phyloP scores from a whole-genome alignment of 202 grass and related monocot genomes.

The Carex sylvatica region DNA sequence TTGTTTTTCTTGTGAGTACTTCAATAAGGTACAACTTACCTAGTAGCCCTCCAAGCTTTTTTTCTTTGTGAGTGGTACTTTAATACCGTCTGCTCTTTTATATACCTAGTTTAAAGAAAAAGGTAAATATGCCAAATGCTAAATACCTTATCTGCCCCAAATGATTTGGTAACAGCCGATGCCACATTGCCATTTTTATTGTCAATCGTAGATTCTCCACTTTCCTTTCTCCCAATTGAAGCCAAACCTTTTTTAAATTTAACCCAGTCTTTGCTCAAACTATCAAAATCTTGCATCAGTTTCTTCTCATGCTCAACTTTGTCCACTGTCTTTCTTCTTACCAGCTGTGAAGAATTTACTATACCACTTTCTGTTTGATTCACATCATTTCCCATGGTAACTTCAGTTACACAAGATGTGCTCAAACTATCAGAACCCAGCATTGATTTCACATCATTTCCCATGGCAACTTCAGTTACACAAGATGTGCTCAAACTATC shows the following conservation, averaged over 20 bases:
- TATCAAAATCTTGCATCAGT: conserved; percentile 22
- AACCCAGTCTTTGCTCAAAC: conserved; percentile 30
- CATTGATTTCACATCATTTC: background rate
- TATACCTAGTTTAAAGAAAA: background rate
- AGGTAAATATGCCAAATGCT: background rate
- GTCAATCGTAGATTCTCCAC: background rate
- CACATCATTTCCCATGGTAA: background rate
- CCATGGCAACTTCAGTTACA: conserved; percentile 10
- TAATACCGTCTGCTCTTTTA: background rate
- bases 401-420: conserved; percentile 19
- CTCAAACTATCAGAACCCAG: conserved; percentile 6
- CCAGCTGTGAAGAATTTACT: background rate
- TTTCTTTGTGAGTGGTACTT: too few relatives aligned
- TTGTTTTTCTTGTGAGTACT: background rate
- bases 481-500: conserved; percentile 16
- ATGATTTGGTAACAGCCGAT: conserved; percentile 5
- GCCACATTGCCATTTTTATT: background rate
- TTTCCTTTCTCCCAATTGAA: conserved; percentile 4
- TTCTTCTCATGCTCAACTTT: conserved; percentile 21
- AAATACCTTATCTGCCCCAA: conserved; percentile 14
- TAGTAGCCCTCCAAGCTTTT: background rate
- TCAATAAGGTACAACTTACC: conserved; percentile 3
- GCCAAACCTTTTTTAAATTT: conserved; percentile 25
- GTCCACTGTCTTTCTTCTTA: conserved; percentile 6
- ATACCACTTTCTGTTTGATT: background rate